Percentiles rank a stretch among this genome's conserved stretches.
Evolutionary conservation across 495 filamentous ascomycete genomes (phyloP).

Genomic region (Cercophora scortea): DNA sequence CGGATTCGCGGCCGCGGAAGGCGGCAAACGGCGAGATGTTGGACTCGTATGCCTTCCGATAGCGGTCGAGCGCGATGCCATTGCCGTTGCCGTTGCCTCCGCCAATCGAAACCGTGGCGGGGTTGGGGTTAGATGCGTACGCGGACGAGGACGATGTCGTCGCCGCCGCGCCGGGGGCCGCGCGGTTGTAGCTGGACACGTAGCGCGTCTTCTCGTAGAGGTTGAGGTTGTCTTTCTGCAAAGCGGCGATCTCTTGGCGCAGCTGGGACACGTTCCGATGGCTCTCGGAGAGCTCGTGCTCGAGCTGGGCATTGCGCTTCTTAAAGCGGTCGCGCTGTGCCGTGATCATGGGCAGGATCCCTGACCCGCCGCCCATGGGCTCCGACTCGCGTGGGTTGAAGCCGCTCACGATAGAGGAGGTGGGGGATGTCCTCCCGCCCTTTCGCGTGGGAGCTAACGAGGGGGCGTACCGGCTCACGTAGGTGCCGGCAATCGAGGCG

Average conservation of each 20-base stretch:
- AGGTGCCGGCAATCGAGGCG: slow-evolving; percentile 89
- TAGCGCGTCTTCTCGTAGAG: slow-evolving; percentile 98
- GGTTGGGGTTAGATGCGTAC: slow-evolving; percentile 59
- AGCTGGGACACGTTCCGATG: slow-evolving; percentile 78
- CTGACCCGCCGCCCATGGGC: slow-evolving; percentile 71
- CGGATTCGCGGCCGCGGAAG: slow-evolving; percentile 85
- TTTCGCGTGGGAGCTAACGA: slow-evolving; percentile 56
- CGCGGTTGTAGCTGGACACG: slow-evolving; percentile 81
- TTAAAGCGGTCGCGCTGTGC: slow-evolving; percentile 98
- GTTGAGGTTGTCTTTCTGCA: slow-evolving; percentile 94
- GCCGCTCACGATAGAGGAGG: slow-evolving; percentile 94
- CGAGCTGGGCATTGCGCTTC: slow-evolving; percentile 85
- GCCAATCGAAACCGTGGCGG: slow-evolving; percentile 56
- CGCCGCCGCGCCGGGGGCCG: slow-evolving; percentile 44
- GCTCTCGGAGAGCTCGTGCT: slow-evolving; percentile 77
- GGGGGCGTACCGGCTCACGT: slow-evolving; percentile 72
- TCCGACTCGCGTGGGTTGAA: slow-evolving; percentile 71
- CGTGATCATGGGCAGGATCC: slow-evolving; percentile 95
- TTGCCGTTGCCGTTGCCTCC: slow-evolving; percentile 21
- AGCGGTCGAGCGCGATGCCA: slow-evolving; percentile 71
- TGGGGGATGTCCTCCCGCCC: slow-evolving; percentile 74
- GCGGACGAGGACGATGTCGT: slow-evolving; percentile 62
- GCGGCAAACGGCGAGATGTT: slow-evolving; percentile 93
- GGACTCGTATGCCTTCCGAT: slow-evolving; percentile 87
- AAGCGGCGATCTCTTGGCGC: slow-evolving; percentile 79